Conservation (phyloP, 768 basidiomycete species). For the Rhodotorula diobovata region DNA sequence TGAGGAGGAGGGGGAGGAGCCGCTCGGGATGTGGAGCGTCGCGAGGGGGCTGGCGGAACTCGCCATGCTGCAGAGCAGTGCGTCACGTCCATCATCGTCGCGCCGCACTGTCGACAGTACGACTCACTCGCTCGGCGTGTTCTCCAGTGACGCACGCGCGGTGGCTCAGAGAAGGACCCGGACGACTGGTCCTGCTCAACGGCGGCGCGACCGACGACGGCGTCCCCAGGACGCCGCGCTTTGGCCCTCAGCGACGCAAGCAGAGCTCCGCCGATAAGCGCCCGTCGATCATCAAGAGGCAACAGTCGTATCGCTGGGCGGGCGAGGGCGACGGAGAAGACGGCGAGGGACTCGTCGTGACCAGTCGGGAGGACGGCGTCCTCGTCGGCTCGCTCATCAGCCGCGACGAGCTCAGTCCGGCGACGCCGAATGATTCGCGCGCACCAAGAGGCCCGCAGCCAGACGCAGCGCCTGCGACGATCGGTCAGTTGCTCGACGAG, state of each 20-base stretch:
- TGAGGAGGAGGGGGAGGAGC: conserved; percentile 14
- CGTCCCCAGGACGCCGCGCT: neutral
- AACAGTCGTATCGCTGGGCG: conserved; percentile 17
- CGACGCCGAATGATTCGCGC: too few species aligned
- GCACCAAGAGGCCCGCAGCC: too few species aligned
- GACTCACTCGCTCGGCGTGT: neutral
- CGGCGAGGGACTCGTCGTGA: conserved; percentile 26
- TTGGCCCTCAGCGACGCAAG: neutral
- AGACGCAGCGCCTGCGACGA: neutral
- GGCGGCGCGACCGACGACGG: neutral
- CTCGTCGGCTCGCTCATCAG: conserved; percentile 24
- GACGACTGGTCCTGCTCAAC: conserved; percentile 13
- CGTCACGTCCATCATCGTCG: neutral
- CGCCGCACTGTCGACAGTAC: neutral
- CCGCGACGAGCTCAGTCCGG: too few species aligned
- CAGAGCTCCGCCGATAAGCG: neutral
- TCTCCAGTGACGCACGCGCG: conserved; percentile 16
- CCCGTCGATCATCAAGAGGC: conserved; percentile 5
- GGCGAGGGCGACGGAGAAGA: conserved; percentile 8
- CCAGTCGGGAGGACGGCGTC: neutral
- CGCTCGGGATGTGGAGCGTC: neutral
- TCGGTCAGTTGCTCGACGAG: conserved; percentile 2
- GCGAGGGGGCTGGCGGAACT: conserved; percentile 1
- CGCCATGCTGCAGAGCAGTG: conserved; percentile 29
- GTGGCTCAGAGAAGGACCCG: conserved; percentile 8